Base-by-base conservation (phyloP, 306 rosid genomes). In the Sindora glabra region DNA sequence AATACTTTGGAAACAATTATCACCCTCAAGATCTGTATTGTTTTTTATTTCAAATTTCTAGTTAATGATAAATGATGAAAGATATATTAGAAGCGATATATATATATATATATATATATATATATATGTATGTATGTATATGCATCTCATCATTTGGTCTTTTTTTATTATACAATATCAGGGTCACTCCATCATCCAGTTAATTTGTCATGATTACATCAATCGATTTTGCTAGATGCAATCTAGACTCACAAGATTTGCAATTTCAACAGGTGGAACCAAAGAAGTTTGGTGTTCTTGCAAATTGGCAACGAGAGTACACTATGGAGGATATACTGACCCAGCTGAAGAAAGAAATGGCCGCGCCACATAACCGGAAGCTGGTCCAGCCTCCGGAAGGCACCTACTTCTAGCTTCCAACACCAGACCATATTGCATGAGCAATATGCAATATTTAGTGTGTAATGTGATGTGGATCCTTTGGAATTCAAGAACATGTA, bases 371-470 rank as follows among this genome's bases (percentile, higher is more conserved):
- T 49, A 94, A 89, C 86, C 81, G 99, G 63, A 94, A 89, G 91
- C 89, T 94, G 69, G 99, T 94, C 62, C 99, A 94, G 80, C 99
- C 99, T 37, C 97, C 99, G 0, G 99, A 94, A 65, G 99, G 95
- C 22, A 86, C 97, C 82, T 84, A 82, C 86, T 94, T 94, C 82
- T 94, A 94, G 91, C 65, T 68, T 57, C 75, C 64, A 50, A 60
- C 71, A 68, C 62, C 65, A 57, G 83, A 62, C 55, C 74, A 56
- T 64, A 70, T 80, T 76, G 89, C 92, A 65, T 84, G 27, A 66
- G 77, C 76, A 42, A 75, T 67, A 67, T 79, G 89, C 87, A 72
- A 85, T 72, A 67, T 91, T 79, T 83, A 75, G 82, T 75, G 65
- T 89, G 90, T 85, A 80, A 77, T 73, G 87, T 83, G 64, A 69